Evolutionary conservation across 371 early-diverging fungal genomes (phyloP).

Genomic region (Actinomortierella wolfii): DNA sequence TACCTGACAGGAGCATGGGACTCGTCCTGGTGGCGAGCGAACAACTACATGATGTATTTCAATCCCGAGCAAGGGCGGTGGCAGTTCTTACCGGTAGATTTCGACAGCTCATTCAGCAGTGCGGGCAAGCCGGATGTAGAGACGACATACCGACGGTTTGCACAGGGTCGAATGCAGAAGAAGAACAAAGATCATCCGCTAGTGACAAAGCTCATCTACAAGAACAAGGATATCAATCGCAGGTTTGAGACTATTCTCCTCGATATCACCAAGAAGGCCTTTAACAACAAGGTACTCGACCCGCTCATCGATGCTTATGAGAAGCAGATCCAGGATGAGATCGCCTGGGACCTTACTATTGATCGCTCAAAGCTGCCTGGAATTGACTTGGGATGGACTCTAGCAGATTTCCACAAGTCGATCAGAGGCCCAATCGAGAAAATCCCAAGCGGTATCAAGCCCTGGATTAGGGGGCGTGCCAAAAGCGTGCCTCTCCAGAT

Average conservation of each 20-base stretch:
- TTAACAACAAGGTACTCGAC: slow-evolving; percentile 8
- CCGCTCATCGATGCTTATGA: slow-evolving; percentile 13
- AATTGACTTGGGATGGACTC: slow-evolving; percentile 9
- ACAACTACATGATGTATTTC: slow-evolving; percentile 18
- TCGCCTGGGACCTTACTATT: slow-evolving; percentile 17
- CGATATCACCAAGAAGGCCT: slow-evolving; percentile 3
- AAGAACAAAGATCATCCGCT: slow-evolving; percentile 15
- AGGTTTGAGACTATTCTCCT: slow-evolving; percentile 14
- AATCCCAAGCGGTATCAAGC: slow-evolving; percentile 15
- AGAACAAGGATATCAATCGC: slow-evolving; percentile 19
- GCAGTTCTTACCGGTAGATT: slow-evolving; percentile 18
- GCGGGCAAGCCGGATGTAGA: slow-evolving; percentile 4
- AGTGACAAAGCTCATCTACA: slow-evolving; percentile 21
- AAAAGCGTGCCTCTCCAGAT: slow-evolving; percentile 7
- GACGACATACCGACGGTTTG: slow-evolving; percentile 13
- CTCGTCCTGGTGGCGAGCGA: slow-evolving; percentile 7
- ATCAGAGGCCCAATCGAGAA: slow-evolving; percentile 11
- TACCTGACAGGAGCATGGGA: slow-evolving; percentile 12
- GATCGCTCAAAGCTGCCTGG: slow-evolving; percentile 13
- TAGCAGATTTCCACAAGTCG: slow-evolving; percentile 13
- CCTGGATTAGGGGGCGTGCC: slow-evolving; percentile 13
- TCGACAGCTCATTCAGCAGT: slow-evolving; percentile 16
- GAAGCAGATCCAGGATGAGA: slow-evolving; percentile 12
- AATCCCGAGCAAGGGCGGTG: slow-evolving; percentile 1
- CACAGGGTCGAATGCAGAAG: neutral